These are phyloP conservation scores for Paramecium pentaurelia DNA, from an alignment of 73 alveolate species.

Conservation along the genomic window DNA sequence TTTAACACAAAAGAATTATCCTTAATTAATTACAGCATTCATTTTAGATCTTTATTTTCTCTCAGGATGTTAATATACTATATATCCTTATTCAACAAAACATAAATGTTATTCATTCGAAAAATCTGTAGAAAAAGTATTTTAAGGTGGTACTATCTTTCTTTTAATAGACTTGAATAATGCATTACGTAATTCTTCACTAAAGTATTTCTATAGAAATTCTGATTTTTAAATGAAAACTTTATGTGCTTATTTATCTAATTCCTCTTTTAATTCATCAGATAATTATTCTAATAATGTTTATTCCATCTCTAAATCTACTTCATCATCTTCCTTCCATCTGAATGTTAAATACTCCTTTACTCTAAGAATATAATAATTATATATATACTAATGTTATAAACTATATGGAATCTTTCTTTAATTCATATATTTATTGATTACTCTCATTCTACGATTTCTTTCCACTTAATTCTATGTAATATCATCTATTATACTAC, in stretches of 20 bases:
- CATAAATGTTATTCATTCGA: background rate
- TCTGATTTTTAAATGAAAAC: background rate
- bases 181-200: background rate
- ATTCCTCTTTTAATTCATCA: constrained; percentile 28
- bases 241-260: constrained; percentile 9
- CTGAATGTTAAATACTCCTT: constrained; percentile 36
- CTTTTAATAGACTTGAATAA: constrained; percentile 16
- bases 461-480: constrained; percentile 18
- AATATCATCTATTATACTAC: constrained; percentile 1
- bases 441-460: constrained; percentile 19
- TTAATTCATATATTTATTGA: background rate
- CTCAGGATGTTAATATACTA: background rate
- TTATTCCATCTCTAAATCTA: constrained; percentile 15
- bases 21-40: background rate
- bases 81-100: constrained; percentile 1
- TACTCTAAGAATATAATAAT: background rate
- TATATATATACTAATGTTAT: background rate
- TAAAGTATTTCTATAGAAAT: background rate
- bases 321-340: constrained; percentile 50
- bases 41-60: constrained; percentile 5
- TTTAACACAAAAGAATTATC: background rate
- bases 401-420: background rate
- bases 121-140: background rate
- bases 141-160: background rate
- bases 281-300: background rate